phyloP scores from a whole-genome alignment of 2,329 filamentous ascomycete species.

The Monosporascus cannonballus region DNA sequence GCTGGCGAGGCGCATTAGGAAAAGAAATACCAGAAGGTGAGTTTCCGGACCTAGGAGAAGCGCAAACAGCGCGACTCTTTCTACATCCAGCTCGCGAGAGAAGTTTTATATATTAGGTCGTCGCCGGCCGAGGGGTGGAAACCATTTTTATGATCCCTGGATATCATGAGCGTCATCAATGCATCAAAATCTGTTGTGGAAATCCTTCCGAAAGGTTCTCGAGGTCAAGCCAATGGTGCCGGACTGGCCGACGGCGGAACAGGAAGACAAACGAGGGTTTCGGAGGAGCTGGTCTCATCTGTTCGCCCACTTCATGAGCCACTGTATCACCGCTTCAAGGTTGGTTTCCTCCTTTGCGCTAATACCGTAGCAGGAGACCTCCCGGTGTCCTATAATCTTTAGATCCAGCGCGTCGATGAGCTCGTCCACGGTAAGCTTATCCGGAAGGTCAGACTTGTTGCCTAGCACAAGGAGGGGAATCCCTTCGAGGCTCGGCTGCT shows the following conservation, averaged over 20 bases:
- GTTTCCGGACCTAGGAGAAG: conserved; percentile 12
- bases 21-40: conserved; percentile 15
- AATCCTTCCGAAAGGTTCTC: conserved; percentile 7
- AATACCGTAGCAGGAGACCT: conserved; percentile 98
- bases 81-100: conserved; percentile 24
- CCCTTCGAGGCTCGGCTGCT: conserved; percentile 75
- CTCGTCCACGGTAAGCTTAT: conserved; percentile 88
- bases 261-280: conserved; percentile 3
- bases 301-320: conserved; percentile 85
- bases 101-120: conserved; percentile 28
- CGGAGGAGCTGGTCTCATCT: conserved; percentile 42
- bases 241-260: conserved; percentile 4
- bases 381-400: conserved; percentile 80
- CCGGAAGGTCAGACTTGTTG: conserved; percentile 94
- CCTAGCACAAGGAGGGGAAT: conserved; percentile 92
- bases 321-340: conserved; percentile 91
- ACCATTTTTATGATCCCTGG: conserved; percentile 23
- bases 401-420: conserved; percentile 89
- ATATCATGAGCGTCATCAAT: conserved; percentile 27
- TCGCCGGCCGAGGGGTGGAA: conserved; percentile 21
- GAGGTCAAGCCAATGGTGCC: conserved; percentile 5
- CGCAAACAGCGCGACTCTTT: conserved; percentile 14
- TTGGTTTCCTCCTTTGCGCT: conserved; percentile 99
- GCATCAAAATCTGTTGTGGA: conserved; percentile 19
- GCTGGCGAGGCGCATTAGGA: conserved; percentile 15